A percentile compares a stretch with the other conserved stretches of the same genome.
Conservation (phyloP, 2,329 filamentous ascomycete species). For the Tolypocladium nubicola region DNA sequence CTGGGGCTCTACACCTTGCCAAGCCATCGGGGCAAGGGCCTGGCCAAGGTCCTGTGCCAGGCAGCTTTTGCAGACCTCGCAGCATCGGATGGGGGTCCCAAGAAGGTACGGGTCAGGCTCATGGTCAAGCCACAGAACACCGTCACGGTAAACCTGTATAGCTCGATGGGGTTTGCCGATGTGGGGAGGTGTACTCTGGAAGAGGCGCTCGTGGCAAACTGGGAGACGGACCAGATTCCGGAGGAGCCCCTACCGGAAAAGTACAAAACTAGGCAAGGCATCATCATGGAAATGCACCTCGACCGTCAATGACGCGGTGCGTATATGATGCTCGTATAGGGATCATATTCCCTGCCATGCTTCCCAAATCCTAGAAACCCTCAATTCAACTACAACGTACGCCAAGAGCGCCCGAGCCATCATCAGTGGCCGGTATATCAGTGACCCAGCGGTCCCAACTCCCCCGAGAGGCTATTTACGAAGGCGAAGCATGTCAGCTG, state of each 20-base stretch:
- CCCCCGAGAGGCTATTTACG: no score
- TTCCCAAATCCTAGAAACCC: no score
- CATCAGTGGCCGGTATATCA: no score
- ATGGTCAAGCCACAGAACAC: background rate
- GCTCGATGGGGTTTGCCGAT: background rate
- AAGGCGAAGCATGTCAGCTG: no score
- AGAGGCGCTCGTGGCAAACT: background rate
- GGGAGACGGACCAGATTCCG: background rate
- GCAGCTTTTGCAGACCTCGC: constrained; percentile 4
- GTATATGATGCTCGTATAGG: no score
- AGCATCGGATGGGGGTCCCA: background rate
- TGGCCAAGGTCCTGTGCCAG: constrained; percentile 4
- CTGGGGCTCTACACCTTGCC: constrained; percentile 7
- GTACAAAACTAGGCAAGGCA: background rate
- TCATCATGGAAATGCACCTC: background rate
- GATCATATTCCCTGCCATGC: no score
- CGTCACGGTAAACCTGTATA: background rate
- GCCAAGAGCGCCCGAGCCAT: no score
- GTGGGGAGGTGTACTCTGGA: background rate
- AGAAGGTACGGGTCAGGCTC: background rate
- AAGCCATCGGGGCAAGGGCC: constrained; percentile 4
- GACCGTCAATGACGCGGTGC: no score
- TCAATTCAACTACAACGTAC: no score
- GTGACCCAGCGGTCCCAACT: no score
- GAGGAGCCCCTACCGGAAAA: background rate